These are phyloP conservation scores for Trichoderma sp. DNA, from an alignment of 2,329 filamentous ascomycete genomes.

Conservation along the genomic window DNA sequence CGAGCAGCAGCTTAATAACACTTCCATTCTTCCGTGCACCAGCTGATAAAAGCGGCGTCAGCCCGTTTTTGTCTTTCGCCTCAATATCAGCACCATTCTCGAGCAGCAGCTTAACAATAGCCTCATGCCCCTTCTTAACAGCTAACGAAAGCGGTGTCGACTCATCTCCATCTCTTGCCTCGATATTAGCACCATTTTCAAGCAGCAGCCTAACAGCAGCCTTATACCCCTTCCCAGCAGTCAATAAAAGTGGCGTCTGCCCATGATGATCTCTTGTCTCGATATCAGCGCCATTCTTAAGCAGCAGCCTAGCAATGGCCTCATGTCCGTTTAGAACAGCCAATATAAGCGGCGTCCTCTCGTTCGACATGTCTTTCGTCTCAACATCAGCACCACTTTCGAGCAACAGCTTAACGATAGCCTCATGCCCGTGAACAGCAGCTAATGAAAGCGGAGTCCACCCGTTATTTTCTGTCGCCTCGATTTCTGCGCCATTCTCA, in stretches of 20 bases:
- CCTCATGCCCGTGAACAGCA: background rate
- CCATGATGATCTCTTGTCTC: background rate
- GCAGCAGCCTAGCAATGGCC: background rate
- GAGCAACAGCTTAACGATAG: background rate
- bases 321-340: background rate
- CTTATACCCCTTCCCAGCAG: background rate
- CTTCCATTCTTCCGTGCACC: too few relatives aligned
- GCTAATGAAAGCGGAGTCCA: slow-evolving; percentile 6
- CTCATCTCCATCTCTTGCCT: background rate
- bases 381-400: background rate
- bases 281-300: background rate
- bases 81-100: background rate
- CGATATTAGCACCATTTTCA: background rate
- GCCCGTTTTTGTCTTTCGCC: background rate
- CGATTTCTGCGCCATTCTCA: background rate
- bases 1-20: background rate
- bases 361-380: background rate
- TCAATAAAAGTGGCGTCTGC: background rate
- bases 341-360: background rate
- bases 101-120: slow-evolving; percentile 11
- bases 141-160: background rate
- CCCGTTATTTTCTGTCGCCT: background rate
- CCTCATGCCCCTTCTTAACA: background rate
- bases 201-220: background rate
- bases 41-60: background rate